Evolutionary conservation across 2,329 filamentous ascomycete genomes (phyloP).

Genomic region (Sporothrix brasiliensis): DNA sequence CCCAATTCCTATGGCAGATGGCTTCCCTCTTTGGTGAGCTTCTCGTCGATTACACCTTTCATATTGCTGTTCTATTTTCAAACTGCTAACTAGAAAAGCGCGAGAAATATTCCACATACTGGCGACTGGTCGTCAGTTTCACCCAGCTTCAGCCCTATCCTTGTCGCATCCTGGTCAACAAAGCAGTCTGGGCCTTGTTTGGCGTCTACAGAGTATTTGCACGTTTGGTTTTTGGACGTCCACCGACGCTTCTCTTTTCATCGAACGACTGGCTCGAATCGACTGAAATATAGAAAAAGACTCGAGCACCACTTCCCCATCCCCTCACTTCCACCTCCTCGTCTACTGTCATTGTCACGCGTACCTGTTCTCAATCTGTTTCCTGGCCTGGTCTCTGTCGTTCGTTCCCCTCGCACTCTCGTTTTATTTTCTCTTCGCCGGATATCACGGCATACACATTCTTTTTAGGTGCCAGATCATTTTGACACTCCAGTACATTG

Average conservation of each 20-base stretch:
- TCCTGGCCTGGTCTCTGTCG: background rate
- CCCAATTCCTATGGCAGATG: background rate
- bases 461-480: slow-evolving; percentile 7
- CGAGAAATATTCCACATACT: background rate
- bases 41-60: background rate
- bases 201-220: slow-evolving; percentile 13
- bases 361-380: slow-evolving; percentile 1
- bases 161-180: slow-evolving; percentile 1
- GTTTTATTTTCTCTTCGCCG: background rate
- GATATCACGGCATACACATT: slow-evolving; percentile 8
- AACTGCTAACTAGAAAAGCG: background rate
- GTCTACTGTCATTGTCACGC: slow-evolving; percentile 10
- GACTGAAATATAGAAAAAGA: slow-evolving; percentile 17
- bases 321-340: background rate
- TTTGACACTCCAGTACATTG: background rate
- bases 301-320: background rate
- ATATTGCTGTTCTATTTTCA: background rate
- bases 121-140: background rate
- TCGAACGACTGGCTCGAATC: slow-evolving; percentile 19
- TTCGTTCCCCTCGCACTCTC: slow-evolving; percentile 34
- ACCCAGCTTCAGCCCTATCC: background rate
- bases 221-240: background rate
- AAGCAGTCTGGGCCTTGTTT: slow-evolving; percentile 8
- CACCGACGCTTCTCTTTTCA: background rate
- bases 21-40: background rate